Base-by-base conservation (phyloP, 2,329 filamentous ascomycete genomes). In the Ceratocystis destructans region DNA sequence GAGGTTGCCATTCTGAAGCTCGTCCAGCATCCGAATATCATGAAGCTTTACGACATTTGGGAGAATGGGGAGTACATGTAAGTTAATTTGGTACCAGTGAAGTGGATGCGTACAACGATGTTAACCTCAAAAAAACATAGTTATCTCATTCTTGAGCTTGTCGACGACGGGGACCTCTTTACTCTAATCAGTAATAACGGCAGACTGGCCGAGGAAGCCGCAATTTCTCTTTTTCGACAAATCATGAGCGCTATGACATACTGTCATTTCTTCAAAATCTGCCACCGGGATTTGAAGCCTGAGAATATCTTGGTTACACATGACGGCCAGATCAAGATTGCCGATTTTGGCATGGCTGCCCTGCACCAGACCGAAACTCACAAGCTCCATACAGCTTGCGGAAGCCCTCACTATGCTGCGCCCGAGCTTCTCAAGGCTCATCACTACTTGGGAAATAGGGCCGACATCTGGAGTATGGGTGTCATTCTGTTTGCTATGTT, bases 1-100 rank as follows among this genome's bases (percentile, higher is more conserved):
- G 94, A 99, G 74, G 92, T 99, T 50, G 91, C 93, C 41, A 95
- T 99, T 71, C 90, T 99, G 83, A 97, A 96, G 77, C 82, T 97
- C 67, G 89, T 97, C 68, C 87, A 96, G 72, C 94, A 99, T 76
- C 89, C 88, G 5, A 94, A 97, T 74, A 93, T 97, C 71, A 92
- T 96, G 75, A 90, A 89, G 70, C 78, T 99, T 8, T 94, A 93
- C 73, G 94, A 99, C 76, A 93, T 99, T 37, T 99, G 93, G 93
- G 94, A 99, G 77, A 97, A 96, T 73, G 83, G 89, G 25, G 89
- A 90, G 66, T 92, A 99, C 75, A 87, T 99, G 89, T 96, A 80
- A 78, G 89, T 77, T 22, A 22, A 5, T 15, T 15, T 28, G 48
- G 8, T 4, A 2, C 7, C 48, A 15, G 2, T 53, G 37, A 2